Evolutionary conservation across 768 basidiomycete species (phyloP), one percentile per base, ranked within the genome.

Genomic region (Psilocybe azurescens): DNA sequence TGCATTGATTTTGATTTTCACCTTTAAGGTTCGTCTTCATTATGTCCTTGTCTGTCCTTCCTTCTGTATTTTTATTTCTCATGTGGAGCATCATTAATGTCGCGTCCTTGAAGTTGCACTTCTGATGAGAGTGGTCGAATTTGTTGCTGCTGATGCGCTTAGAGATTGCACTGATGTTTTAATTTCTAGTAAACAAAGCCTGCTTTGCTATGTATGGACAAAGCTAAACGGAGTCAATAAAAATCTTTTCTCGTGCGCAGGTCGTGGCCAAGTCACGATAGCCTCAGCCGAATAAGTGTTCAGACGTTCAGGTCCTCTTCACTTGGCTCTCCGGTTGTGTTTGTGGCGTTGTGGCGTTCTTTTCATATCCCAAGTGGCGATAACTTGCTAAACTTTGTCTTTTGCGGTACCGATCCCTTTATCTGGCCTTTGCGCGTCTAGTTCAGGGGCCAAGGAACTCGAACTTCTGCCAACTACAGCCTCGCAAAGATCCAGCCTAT

Each of bases 41-140:
- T 44, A 1, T 44, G 11, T 16, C 41, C 14, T 44, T 5, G 18
- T 24, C 39, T 18, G 28, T 24, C 14, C 16, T 53, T 36, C 39
- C 8, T 30, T n/a, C 16, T 20, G 29, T 58, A 5, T 33, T 18
- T 20, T 32, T 50, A 5, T 59, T 70, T 70, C 69, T 67, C 69
- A 70, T 67, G 69, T 68, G 69, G 69, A 70, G 69, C 69, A 68
- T 70, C 69, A 69, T 58, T 67, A 67, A 52, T 63, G 58, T 59
- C 50, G 18, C 39, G 39, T 49, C 33, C 29, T 30, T 41, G 24
- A 20, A 41, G 20, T 36, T 32, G 51, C 50, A 36, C 13, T 29
- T 58, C 47, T 58, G 56, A 58, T 58, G 56, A 49, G 28, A 24
- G 32, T 20, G 30, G 24, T 5, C 30, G 44, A 16, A 18, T 50